Evolutionary conservation across 2,329 filamentous ascomycete genomes (phyloP).

Genomic region (Colletotrichum orbiculare): DNA sequence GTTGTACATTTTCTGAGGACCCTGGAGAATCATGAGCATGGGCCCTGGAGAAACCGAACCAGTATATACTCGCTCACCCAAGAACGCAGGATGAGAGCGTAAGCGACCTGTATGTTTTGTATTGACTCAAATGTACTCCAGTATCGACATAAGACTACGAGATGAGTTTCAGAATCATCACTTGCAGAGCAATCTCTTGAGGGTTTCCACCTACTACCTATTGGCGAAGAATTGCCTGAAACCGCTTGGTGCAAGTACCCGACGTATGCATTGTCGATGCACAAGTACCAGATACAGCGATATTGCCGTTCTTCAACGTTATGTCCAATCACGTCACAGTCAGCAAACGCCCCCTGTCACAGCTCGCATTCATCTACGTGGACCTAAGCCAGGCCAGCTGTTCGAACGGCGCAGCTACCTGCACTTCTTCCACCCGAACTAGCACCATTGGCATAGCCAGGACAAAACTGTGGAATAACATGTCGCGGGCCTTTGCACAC

Average conservation of each 20-base stretch:
- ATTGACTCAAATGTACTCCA: no score
- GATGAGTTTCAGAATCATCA: neutral
- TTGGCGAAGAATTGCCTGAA: neutral
- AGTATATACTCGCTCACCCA: neutral
- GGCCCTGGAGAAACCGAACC: neutral
- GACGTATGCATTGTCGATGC: slow-evolving; percentile 1
- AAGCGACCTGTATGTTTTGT: no score
- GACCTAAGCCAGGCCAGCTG: slow-evolving; percentile 37
- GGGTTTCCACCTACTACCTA: neutral
- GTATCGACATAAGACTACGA: neutral
- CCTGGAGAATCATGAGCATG: slow-evolving; percentile 19
- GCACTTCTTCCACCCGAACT: slow-evolving; percentile 1
- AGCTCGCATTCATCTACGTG: slow-evolving; percentile 33
- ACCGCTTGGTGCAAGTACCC: slow-evolving; percentile 19
- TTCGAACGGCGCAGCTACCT: slow-evolving; percentile 26
- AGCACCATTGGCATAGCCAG: neutral
- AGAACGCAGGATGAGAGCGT: no score
- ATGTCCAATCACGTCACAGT: slow-evolving; percentile 24
- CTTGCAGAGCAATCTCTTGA: no score
- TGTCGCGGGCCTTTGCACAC: slow-evolving; percentile 33
- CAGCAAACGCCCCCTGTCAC: slow-evolving; percentile 13
- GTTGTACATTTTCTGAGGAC: slow-evolving; percentile 50
- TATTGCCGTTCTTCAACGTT: neutral
- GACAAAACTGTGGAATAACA: slow-evolving; percentile 26
- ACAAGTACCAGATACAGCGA: neutral